A percentile compares a stretch with the other conserved stretches of the same genome.
Conservation (phyloP, 108 stramenopile species). For the Hondaea fermentalgiana region DNA sequence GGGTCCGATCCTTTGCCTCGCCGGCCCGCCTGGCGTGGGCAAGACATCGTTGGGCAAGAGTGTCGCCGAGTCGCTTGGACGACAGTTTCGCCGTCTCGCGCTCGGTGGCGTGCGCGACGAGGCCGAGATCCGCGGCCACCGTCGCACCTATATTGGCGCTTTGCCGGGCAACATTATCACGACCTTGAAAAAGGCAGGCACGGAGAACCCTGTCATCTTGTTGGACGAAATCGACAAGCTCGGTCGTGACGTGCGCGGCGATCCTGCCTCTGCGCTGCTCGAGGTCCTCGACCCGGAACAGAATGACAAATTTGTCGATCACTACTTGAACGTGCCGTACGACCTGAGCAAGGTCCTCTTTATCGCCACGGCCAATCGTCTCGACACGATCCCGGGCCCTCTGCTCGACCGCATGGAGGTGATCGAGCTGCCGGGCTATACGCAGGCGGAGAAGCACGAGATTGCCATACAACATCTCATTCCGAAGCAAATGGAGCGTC, state of each 20-base stretch:
- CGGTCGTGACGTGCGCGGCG: constrained; percentile 51
- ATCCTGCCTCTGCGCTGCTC: constrained; percentile 83
- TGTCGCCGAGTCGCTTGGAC: constrained; percentile 74
- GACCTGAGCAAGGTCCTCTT: constrained; percentile 90
- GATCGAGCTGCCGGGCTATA: constrained; percentile 87
- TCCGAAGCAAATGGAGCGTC: constrained; percentile 77
- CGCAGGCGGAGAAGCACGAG: constrained; percentile 84
- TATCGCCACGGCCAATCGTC: constrained; percentile 90
- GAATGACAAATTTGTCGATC: constrained; percentile 78
- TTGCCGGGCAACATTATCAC: constrained; percentile 93
- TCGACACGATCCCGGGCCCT: constrained; percentile 81
- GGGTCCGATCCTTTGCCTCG: constrained; percentile 84
- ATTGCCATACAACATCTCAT: constrained; percentile 86
- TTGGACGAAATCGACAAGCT: constrained; percentile 97
- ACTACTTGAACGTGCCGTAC: constrained; percentile 87
- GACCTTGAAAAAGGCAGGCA: constrained; percentile 70
- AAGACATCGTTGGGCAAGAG: constrained; percentile 74
- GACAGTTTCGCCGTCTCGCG: constrained; percentile 86
- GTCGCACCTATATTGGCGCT: constrained; percentile 91
- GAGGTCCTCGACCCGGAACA: constrained; percentile 82
- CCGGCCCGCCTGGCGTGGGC: constrained; percentile 83
- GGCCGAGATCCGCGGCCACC: constrained; percentile 90
- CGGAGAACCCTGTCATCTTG: constrained; percentile 76
- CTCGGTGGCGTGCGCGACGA: constrained; percentile 84
- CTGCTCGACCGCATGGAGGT: constrained; percentile 93